These are phyloP conservation scores for Hypoxylon lenormandii DNA, from an alignment of 495 filamentous ascomycete genomes.

Conservation along the genomic window DNA sequence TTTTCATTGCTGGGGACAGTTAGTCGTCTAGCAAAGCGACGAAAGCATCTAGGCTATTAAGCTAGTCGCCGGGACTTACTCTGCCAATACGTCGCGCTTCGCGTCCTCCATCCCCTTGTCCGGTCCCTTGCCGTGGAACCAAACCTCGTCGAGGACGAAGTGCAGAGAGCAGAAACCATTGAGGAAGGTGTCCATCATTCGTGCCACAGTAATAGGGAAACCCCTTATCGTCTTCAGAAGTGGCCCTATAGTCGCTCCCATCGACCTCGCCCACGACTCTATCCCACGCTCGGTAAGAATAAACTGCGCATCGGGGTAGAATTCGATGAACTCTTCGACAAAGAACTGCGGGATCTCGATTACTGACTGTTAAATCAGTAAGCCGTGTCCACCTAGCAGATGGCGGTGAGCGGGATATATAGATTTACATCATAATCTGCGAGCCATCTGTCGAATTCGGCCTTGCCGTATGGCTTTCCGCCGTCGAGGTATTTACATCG, in stretches of 20 bases:
- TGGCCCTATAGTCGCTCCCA: constrained; percentile 24
- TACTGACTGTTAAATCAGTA: constrained; percentile 47
- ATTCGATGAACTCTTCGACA: constrained; percentile 50
- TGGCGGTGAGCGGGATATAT: constrained; percentile 2
- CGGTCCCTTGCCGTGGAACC: constrained; percentile 26
- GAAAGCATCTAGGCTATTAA: background rate
- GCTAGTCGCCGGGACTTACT: background rate
- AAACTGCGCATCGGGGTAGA: constrained; percentile 58
- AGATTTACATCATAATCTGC: constrained; percentile 52
- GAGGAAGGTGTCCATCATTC: constrained; percentile 25
- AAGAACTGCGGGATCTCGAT: constrained; percentile 55
- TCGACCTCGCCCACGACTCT: constrained; percentile 53
- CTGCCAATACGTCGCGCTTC: constrained; percentile 4
- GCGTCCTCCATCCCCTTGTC: constrained; percentile 11
- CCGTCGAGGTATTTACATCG: constrained; percentile 16
- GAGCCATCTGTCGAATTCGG: constrained; percentile 41
- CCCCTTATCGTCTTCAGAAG: constrained; percentile 11
- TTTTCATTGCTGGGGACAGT: constrained; percentile 19
- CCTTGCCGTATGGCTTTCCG: constrained; percentile 30
- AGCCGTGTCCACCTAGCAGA: background rate
- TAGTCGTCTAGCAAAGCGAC: background rate
- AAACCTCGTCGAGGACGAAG: constrained; percentile 9
- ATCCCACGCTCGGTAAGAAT: constrained; percentile 53
- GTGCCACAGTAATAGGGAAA: constrained; percentile 32
- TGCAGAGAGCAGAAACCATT: constrained; percentile 28